Evolutionary conservation across 139 green algal genomes (phyloP), one percentile per base, ranked within the genome.

Genomic region (Ettlia oleoabundans): DNA sequence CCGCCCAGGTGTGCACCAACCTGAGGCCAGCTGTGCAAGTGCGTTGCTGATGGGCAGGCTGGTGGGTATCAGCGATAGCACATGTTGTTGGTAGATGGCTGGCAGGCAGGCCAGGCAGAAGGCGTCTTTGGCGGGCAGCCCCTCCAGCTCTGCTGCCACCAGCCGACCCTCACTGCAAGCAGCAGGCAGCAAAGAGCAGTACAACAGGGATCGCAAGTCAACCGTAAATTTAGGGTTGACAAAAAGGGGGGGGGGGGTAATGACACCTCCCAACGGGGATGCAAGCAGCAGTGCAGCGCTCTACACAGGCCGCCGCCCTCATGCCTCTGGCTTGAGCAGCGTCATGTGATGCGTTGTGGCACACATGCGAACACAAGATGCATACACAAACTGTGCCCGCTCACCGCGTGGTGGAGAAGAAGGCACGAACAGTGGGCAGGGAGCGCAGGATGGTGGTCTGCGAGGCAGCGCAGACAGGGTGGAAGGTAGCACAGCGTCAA

Each of bases 31-130:
- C 76, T 74, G 26, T 4, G 40, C 79, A 6, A 84, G 55, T 28
- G 79, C 79, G 0, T 37, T 3, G 22, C 26, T 69, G 24, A 84
- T 21, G 51, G 67, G 33, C 37, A 76, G 28, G 74, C 82, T 63
- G 38, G 76, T 33, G 32, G 84, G 83, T 4, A 83, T 41, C 42
- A 85, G 37, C 42, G 65, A 35, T 58, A 94, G 78, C 19, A 93
- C 79, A 41, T 94, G 89, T 33, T 52, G 66, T 72, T 94, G 91
- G 43, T 82, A 77, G 19, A 94, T 90, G 69, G 82, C 82, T 26
- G 83, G 77, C 65, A 94, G 81, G 32, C 30, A 76, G 37, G 86
- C 53, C n/a, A 93, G 43, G 66, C 78, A 73, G 69, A 78, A 91
- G 26, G 80, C 79, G 42, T 89, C 43, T 75, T 86, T 83, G 28